Conservation (phyloP, 2,329 filamentous ascomycete species). For the Fusarium stilboides region DNA sequence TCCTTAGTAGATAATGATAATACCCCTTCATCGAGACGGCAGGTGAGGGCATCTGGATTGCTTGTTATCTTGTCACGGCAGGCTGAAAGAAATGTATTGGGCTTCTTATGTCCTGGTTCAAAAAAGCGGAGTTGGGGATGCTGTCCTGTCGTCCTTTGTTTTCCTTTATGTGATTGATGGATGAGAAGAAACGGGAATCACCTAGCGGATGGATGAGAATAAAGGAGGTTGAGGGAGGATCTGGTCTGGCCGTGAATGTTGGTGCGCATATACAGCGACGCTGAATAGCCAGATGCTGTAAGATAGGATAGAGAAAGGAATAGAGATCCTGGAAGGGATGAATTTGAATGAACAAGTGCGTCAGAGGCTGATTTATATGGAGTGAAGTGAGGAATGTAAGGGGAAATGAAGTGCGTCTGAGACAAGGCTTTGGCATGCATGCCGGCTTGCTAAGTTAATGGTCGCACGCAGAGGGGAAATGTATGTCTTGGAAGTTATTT, state of each 20-base stretch:
- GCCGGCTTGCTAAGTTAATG: not conserved
- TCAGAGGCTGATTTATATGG: conserved; percentile 25
- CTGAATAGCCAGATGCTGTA: conserved; percentile 32
- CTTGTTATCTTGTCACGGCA: conserved; percentile 43
- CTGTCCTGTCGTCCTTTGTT: conserved; percentile 45
- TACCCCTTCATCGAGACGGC: conserved; percentile 51
- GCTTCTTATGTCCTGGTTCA: conserved; percentile 45
- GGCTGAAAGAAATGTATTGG: conserved; percentile 45
- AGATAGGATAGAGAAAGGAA: conserved; percentile 41
- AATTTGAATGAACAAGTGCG: conserved; percentile 36
- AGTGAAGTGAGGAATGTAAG: conserved; percentile 28
- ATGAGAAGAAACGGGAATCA: conserved; percentile 31
- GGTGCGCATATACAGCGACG: conserved; percentile 37
- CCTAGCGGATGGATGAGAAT: conserved; percentile 19
- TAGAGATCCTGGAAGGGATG: conserved; percentile 32
- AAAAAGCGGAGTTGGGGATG: conserved; percentile 49
- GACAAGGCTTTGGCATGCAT: conserved; percentile 27
- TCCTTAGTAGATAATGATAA: conserved; percentile 55
- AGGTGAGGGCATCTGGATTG: conserved; percentile 50
- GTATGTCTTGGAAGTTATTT: conserved; percentile 25
- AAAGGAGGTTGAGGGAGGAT: conserved; percentile 1
- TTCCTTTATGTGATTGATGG: conserved; percentile 47
- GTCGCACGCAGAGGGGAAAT: conserved; percentile 2
- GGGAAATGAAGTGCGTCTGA: conserved; percentile 35
- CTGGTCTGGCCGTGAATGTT: conserved; percentile 24